These are phyloP conservation scores for Gaeumannomyces tritici DNA, from an alignment of 2,329 filamentous ascomycete species.

Conservation along the genomic window DNA sequence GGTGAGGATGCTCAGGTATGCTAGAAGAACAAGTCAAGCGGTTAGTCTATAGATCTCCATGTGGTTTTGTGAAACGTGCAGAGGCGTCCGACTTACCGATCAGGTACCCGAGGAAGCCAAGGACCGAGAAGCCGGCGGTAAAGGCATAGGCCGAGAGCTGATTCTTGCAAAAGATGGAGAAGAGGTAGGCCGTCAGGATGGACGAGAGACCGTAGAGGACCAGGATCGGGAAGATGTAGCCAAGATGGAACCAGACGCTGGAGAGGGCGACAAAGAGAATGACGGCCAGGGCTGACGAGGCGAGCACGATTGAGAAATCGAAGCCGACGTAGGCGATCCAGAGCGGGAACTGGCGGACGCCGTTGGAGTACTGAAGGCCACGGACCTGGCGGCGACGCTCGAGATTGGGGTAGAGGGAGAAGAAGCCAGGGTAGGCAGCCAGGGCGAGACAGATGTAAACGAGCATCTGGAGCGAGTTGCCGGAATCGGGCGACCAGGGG, in stretches of 20 bases:
- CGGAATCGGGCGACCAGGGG: constrained; percentile 59
- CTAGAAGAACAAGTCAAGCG: constrained; percentile 38
- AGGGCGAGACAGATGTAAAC: constrained; percentile 76
- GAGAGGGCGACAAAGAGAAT: constrained; percentile 60
- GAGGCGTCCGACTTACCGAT: constrained; percentile 32
- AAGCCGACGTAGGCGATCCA: constrained; percentile 79
- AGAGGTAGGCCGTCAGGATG: constrained; percentile 66
- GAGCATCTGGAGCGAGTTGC: constrained; percentile 68
- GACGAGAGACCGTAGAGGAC: constrained; percentile 73
- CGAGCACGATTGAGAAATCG: constrained; percentile 66
- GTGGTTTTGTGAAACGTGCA: too few relatives aligned
- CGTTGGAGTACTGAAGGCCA: constrained; percentile 84
- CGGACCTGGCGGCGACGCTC: constrained; percentile 73
- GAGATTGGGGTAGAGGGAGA: constrained; percentile 78
- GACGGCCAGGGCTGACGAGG: constrained; percentile 55
- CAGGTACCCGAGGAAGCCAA: constrained; percentile 62
- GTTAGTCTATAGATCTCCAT: too few relatives aligned
- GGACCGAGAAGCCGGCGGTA: constrained; percentile 65
- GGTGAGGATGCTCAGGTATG: constrained; percentile 62
- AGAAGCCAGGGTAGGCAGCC: constrained; percentile 73
- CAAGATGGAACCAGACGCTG: constrained; percentile 64
- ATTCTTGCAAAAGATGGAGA: constrained; percentile 70
- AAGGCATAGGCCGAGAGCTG: constrained; percentile 81
- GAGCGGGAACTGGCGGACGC: constrained; percentile 69
- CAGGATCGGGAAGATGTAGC: constrained; percentile 74